Evolutionary conservation across 2,329 filamentous ascomycete species (phyloP).

Genomic region (Rutstroemia sp.): DNA sequence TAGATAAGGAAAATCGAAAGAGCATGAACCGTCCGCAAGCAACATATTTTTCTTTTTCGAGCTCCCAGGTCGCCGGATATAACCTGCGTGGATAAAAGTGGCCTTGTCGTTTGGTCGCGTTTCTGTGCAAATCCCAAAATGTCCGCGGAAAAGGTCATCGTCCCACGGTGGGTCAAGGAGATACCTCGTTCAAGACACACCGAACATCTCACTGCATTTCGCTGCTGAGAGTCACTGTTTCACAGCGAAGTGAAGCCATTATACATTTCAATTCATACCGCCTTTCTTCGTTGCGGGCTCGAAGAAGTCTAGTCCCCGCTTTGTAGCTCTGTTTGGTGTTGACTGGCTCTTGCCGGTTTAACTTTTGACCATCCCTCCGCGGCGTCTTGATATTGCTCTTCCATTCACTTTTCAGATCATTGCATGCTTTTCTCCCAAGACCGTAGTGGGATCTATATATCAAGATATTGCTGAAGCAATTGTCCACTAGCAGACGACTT

Average conservation of each 20-base stretch:
- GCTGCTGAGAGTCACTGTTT: neutral
- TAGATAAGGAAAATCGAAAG: constrained; percentile 1
- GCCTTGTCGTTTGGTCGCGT: neutral
- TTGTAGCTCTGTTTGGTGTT: too few relatives aligned
- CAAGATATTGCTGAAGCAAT: too few relatives aligned
- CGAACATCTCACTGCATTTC: neutral
- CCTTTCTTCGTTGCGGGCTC: too few relatives aligned
- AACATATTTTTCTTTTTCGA: neutral
- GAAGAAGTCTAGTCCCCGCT: too few relatives aligned
- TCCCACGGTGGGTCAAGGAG: neutral
- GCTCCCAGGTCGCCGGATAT: neutral
- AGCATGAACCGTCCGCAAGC: neutral
- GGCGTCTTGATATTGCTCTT: too few relatives aligned
- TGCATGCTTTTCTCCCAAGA: too few relatives aligned
- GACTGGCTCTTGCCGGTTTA: too few relatives aligned
- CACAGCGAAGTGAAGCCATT: neutral
- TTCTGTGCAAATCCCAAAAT: neutral
- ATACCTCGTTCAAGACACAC: neutral
- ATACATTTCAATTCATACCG: too few relatives aligned
- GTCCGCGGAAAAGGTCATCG: constrained; percentile 6
- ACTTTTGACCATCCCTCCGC: too few relatives aligned
- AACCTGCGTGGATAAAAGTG: neutral
- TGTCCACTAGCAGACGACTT: too few relatives aligned
- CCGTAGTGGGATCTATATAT: too few relatives aligned
- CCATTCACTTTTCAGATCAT: too few relatives aligned